phyloP scores from a whole-genome alignment of 2,329 filamentous ascomycete genomes.

The Coniosporium tulheliwenetii region DNA sequence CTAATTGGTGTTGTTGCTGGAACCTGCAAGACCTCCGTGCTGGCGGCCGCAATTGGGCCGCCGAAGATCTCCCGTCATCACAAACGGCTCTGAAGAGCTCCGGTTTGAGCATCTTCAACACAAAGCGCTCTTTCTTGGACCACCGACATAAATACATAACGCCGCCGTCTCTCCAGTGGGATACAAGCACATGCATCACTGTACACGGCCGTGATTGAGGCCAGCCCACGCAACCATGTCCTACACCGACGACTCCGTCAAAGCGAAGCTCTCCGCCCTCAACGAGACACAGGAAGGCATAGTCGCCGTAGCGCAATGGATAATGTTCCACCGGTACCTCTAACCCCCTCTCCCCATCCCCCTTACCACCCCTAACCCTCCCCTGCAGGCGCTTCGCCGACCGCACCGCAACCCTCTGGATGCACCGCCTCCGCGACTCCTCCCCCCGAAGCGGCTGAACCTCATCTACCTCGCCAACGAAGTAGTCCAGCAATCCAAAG shows the following conservation, averaged over 20 bases:
- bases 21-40: no score
- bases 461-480: conserved; percentile 94
- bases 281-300: conserved; percentile 98
- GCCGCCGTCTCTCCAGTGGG: no score
- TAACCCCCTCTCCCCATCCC: conserved; percentile 3
- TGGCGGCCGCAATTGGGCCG: no score
- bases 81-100: no score
- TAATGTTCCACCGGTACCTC: conserved; percentile 89
- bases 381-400: conserved; percentile 68
- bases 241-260: conserved; percentile 88
- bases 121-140: no score
- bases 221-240: conserved; percentile 43
- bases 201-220: no score
- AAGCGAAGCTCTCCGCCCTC: conserved; percentile 84
- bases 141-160: no score
- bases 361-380: background rate
- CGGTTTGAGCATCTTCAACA: no score
- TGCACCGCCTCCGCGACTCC: conserved; percentile 77
- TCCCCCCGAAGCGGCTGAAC: conserved; percentile 70
- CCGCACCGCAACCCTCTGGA: conserved; percentile 80
- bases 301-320: conserved; percentile 93
- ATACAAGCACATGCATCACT: no score
- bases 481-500: conserved; percentile 91
- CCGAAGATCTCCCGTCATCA: no score
- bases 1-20: no score